phyloP scores from a whole-genome alignment of 2,329 filamentous ascomycete genomes.

The Neofusicoccum sp. region DNA sequence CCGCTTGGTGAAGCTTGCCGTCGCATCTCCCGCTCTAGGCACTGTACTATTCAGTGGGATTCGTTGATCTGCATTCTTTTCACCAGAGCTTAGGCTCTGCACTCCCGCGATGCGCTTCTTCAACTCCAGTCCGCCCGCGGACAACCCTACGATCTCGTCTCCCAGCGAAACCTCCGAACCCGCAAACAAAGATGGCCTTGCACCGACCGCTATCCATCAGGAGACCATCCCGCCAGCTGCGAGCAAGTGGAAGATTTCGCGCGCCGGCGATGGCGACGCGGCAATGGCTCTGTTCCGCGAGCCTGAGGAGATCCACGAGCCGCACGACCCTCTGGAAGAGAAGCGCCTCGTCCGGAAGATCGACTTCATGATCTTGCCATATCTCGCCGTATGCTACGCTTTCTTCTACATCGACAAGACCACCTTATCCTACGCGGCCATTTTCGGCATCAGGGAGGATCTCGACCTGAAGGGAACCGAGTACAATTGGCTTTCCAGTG shows the following conservation, averaged over 20 bases:
- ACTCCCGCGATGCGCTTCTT: background rate
- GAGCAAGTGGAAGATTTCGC: constrained; percentile 29
- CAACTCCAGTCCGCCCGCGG: background rate
- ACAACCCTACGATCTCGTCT: background rate
- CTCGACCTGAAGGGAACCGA: constrained; percentile 59
- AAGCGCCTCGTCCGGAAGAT: constrained; percentile 57
- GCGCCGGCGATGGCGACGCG: constrained; percentile 49
- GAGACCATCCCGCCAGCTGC: background rate
- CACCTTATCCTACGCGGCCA: constrained; percentile 64
- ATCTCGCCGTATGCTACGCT: constrained; percentile 56
- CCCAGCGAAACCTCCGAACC: background rate
- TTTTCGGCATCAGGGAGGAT: constrained; percentile 65
- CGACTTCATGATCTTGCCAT: constrained; percentile 62
- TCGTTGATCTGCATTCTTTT: background rate
- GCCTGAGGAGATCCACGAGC: constrained; percentile 48
- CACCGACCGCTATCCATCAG: background rate
- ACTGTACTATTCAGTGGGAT: background rate
- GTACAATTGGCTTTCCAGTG: constrained; percentile 58
- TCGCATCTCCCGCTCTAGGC: background rate
- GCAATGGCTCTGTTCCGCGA: constrained; percentile 55
- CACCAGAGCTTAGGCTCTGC: background rate
- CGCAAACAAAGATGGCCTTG: background rate
- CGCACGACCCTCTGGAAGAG: constrained; percentile 51
- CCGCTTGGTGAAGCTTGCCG: constrained; percentile 9
- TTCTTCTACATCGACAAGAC: constrained; percentile 45